Evolutionary conservation across 352 stramenopile genomes (phyloP).

Genomic region (Phytophthora quininea): DNA sequence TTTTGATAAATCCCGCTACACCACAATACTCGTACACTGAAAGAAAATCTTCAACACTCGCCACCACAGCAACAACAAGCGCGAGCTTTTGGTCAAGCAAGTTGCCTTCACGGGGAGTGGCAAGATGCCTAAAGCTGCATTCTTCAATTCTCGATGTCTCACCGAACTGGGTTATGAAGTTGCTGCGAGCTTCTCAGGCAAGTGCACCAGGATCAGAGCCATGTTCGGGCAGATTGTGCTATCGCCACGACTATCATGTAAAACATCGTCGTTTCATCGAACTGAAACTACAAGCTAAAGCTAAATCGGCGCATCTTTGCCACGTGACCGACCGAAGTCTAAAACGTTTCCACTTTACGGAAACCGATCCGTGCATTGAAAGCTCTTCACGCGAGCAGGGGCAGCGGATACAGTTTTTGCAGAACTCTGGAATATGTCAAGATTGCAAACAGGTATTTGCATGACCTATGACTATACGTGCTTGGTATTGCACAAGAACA

Average conservation of each 20-base stretch:
- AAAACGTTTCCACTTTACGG: not conserved
- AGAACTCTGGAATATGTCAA: not conserved
- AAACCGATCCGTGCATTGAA: not conserved
- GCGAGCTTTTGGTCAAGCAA: not conserved
- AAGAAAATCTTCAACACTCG: not conserved
- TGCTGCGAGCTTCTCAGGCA: not conserved
- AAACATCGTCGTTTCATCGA: constrained; percentile 1
- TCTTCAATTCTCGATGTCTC: constrained; percentile 3
- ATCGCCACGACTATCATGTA: constrained; percentile 4
- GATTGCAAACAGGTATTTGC: not conserved
- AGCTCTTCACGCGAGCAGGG: not conserved
- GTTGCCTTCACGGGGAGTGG: not conserved
- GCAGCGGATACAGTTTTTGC: not conserved
- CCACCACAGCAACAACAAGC: constrained; percentile 1
- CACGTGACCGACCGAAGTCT: constrained; percentile 1
- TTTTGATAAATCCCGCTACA: too few species aligned
- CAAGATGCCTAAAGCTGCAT: not conserved
- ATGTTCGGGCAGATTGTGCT: not conserved
- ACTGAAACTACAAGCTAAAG: not conserved
- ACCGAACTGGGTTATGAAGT: constrained; percentile 3
- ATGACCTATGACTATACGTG: not conserved
- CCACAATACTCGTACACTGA: not conserved
- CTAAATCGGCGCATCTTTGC: not conserved
- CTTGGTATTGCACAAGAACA: not conserved
- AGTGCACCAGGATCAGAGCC: not conserved